A percentile compares a stretch with the other conserved stretches of the same genome.
Evolutionary conservation across 352 stramenopile species (phyloP).

Genomic region (Pythium myriotylum): DNA sequence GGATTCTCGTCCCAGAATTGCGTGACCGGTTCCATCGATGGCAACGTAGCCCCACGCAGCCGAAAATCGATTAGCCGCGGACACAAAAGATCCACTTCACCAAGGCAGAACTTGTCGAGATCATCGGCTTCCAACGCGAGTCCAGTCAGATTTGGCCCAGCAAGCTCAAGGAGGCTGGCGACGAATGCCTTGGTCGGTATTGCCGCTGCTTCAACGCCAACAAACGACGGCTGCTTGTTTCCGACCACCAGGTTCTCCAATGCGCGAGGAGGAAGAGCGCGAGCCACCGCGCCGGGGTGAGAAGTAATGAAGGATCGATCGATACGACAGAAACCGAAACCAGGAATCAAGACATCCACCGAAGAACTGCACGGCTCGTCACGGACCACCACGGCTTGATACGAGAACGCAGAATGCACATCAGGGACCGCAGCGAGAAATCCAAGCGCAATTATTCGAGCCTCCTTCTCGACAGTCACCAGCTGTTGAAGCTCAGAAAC

Average conservation of each 20-base stretch:
- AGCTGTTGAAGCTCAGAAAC: not conserved
- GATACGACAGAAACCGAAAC: slow-evolving; percentile 4
- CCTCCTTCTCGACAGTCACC: not conserved
- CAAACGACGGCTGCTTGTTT: not conserved
- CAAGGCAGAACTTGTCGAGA: not conserved
- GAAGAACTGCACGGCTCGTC: not conserved
- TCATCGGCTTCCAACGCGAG: slow-evolving; percentile 10
- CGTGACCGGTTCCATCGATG: not conserved
- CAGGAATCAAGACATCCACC: slow-evolving; percentile 1
- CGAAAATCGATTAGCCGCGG: not conserved
- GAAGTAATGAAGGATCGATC: not conserved
- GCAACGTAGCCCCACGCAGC: not conserved
- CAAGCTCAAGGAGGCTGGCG: not conserved
- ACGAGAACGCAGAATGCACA: slow-evolving; percentile 1
- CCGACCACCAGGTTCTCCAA: slow-evolving; percentile 1
- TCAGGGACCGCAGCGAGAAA: not conserved
- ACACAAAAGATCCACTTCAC: not conserved
- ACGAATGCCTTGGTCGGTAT: slow-evolving; percentile 3
- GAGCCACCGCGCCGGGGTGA: no score
- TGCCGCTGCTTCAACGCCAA: no score
- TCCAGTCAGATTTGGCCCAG: not conserved
- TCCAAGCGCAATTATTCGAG: not conserved
- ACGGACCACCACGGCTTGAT: not conserved
- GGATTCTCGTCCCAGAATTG: not conserved
- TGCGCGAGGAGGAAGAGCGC: not conserved